phyloP scores from a whole-genome alignment of 805 yeast genomes.

The Candida qinlingensis region DNA sequence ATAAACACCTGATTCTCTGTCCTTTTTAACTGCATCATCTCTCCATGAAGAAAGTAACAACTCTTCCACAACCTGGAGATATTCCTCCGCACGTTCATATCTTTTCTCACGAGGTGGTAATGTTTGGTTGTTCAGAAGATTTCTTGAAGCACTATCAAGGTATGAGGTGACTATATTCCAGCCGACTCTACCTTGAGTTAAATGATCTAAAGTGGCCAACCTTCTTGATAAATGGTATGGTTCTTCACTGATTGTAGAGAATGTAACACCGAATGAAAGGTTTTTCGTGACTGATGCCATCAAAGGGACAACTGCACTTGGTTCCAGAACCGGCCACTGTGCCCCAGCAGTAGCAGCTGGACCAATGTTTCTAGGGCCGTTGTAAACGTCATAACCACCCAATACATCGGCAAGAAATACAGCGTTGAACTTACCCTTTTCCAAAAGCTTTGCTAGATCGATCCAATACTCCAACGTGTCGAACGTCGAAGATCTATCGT shows the following conservation, averaged over 20 bases:
- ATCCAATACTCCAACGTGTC: slow-evolving; percentile 29
- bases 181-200: slow-evolving; percentile 36
- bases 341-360: slow-evolving; percentile 11
- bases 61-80: slow-evolving; percentile 32
- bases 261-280: slow-evolving; percentile 34
- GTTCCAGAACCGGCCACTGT: slow-evolving; percentile 30
- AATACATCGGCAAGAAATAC: slow-evolving; percentile 34
- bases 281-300: slow-evolving; percentile 36
- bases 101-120: slow-evolving; percentile 36
- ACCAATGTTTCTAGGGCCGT: slow-evolving; percentile 16
- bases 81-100: slow-evolving; percentile 40
- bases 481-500: slow-evolving; percentile 10
- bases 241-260: slow-evolving; percentile 34
- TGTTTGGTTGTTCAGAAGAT: slow-evolving; percentile 29
- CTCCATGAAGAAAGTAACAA: too few species aligned
- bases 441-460: slow-evolving; percentile 30
- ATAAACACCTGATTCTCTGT: too few species aligned
- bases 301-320: slow-evolving; percentile 32
- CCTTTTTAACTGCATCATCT: too few species aligned
- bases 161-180: slow-evolving; percentile 39
- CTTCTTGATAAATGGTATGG: slow-evolving; percentile 36
- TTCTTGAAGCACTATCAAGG: slow-evolving; percentile 34
- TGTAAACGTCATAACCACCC: slow-evolving; percentile 34
- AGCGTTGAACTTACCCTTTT: slow-evolving; percentile 32
- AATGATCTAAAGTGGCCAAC: slow-evolving; percentile 36